A percentile compares a stretch with the other conserved stretches of the same genome.
phyloP scores from a whole-genome alignment of 2,329 filamentous ascomycete genomes.

The Gliomastix tumulicola region DNA sequence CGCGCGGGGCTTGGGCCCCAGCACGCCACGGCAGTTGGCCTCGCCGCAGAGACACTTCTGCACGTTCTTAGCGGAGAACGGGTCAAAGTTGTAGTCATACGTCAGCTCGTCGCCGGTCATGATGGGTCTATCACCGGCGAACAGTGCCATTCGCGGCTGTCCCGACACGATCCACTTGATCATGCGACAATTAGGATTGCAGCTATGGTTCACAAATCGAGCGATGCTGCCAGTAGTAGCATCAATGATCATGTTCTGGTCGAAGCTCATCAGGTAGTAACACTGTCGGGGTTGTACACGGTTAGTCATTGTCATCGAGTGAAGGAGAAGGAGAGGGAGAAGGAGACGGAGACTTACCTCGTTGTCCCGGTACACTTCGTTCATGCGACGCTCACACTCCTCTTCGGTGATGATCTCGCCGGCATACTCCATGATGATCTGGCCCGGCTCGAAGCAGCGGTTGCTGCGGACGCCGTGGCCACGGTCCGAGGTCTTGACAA shows the following conservation, averaged over 20 bases:
- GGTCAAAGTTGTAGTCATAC: slow-evolving; percentile 79
- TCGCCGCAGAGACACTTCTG: slow-evolving; percentile 60
- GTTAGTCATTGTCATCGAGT: not conserved
- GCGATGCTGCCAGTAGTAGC: slow-evolving; percentile 93
- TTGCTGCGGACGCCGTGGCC: slow-evolving; percentile 91
- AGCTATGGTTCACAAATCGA: slow-evolving; percentile 97
- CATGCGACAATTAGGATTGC: slow-evolving; percentile 94
- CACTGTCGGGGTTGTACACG: slow-evolving; percentile 49
- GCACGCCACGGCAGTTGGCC: slow-evolving; percentile 55
- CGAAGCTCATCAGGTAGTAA: slow-evolving; percentile 98
- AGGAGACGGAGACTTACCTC: slow-evolving; percentile 50
- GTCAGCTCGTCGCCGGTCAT: slow-evolving; percentile 94
- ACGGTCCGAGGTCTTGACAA: slow-evolving; percentile 81
- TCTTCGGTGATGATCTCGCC: slow-evolving; percentile 95
- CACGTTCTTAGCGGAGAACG: slow-evolving; percentile 62
- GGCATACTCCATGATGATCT: slow-evolving; percentile 98
- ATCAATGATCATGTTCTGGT: slow-evolving; percentile 98
- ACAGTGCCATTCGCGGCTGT: slow-evolving; percentile 92
- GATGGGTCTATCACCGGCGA: slow-evolving; percentile 83
- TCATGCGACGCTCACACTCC: slow-evolving; percentile 92
- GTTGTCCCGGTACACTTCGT: slow-evolving; percentile 86
- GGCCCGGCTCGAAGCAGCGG: slow-evolving; percentile 76
- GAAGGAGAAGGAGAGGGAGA: not conserved
- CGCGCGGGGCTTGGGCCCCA: slow-evolving; percentile 55
- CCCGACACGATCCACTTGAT: slow-evolving; percentile 95